phyloP scores from a whole-genome alignment of 2,329 filamentous ascomycete genomes.

The Ophiostoma quercus region DNA sequence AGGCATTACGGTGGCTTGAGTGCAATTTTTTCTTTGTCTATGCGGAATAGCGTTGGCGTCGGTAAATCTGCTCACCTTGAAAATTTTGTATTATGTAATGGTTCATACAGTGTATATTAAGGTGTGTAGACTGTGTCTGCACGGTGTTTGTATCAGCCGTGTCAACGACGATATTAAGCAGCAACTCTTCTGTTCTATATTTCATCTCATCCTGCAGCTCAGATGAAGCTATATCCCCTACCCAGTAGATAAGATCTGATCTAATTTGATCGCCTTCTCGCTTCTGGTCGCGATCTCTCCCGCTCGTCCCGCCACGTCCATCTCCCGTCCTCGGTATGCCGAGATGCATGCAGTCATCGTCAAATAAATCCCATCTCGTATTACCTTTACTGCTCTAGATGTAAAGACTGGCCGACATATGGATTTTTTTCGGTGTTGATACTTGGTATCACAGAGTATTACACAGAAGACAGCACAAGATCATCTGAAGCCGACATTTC shows the following conservation, averaged over 20 bases:
- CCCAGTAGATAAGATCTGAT: not conserved
- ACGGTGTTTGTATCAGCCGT: constrained; percentile 5
- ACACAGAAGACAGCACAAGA: not conserved
- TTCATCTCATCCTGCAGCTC: not conserved
- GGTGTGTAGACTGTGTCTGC: not conserved
- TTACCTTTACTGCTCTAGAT: no score
- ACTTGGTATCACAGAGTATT: not conserved
- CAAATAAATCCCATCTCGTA: no score
- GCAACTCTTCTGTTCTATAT: not conserved
- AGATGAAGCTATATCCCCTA: not conserved
- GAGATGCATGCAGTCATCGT: not conserved
- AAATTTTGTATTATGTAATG: not conserved
- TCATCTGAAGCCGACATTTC: not conserved
- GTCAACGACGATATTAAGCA: not conserved
- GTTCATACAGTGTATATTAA: not conserved
- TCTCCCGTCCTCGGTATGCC: not conserved
- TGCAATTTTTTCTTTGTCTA: not conserved
- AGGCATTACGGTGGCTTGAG: not conserved
- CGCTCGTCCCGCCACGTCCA: not conserved
- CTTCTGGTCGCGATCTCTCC: not conserved
- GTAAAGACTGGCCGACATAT: not conserved
- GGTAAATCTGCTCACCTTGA: not conserved
- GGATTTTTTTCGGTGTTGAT: not conserved
- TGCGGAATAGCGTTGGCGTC: not conserved
- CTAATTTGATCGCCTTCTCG: not conserved